These are phyloP conservation scores for Aspergillus tamarii DNA, from an alignment of 2,329 filamentous ascomycete species.

Conservation along the genomic window DNA sequence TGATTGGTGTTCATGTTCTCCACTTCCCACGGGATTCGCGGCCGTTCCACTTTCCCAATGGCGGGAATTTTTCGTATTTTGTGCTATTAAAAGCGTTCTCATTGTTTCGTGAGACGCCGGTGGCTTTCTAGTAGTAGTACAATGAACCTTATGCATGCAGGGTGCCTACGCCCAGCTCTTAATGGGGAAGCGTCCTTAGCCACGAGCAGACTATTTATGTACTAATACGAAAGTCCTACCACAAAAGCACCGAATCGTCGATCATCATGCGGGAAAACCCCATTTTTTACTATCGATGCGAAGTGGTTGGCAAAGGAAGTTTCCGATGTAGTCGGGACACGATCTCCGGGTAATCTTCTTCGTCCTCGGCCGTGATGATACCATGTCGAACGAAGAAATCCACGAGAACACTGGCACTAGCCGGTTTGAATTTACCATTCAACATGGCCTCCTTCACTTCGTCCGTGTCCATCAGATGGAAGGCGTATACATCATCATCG, in stretches of 20 bases:
- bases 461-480: conserved; percentile 7
- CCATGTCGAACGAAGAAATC: conserved; percentile 17
- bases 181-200: background rate
- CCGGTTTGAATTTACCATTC: conserved; percentile 7
- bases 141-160: background rate
- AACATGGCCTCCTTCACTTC: conserved; percentile 13
- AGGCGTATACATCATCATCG: conserved; percentile 11
- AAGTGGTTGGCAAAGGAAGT: conserved; percentile 10
- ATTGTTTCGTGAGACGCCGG: background rate
- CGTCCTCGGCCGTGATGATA: conserved; percentile 11
- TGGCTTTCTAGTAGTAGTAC: background rate
- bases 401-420: conserved; percentile 10
- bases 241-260: background rate
- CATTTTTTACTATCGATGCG: background rate
- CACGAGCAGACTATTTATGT: background rate
- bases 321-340: conserved; percentile 13
- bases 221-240: background rate
- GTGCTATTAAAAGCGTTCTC: background rate
- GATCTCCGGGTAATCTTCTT: conserved; percentile 12
- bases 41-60: background rate
- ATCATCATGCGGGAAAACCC: background rate
- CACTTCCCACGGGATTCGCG: background rate
- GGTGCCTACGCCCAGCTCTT: too few relatives aligned
- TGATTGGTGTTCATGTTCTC: background rate
- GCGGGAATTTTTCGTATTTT: background rate